phyloP scores from a whole-genome alignment of 345 rosid species.

The Conringia planisiliqua region DNA sequence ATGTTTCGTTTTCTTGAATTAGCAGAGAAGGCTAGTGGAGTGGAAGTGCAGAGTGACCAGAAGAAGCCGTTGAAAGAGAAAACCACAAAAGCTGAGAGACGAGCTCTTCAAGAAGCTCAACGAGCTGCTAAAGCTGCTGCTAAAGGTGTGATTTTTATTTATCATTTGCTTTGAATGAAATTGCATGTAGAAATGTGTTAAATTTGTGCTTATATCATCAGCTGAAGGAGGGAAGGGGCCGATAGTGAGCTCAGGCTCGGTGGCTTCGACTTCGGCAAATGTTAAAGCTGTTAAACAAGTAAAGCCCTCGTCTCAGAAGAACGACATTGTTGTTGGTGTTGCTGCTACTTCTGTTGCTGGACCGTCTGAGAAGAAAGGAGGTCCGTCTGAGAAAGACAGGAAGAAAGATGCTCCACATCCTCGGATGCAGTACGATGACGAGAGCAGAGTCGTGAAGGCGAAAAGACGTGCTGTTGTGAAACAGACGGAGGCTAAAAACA shows the following conservation, averaged over 20 bases:
- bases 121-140: constrained; percentile 89
- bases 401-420: constrained; percentile 96
- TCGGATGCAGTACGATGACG: constrained; percentile 91
- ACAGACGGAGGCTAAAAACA: constrained; percentile 81
- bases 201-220: not conserved
- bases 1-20: not conserved
- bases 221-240: constrained; percentile 57
- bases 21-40: constrained; percentile 56
- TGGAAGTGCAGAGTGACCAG: constrained; percentile 50
- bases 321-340: constrained; percentile 29
- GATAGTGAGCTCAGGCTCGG: constrained; percentile 34
- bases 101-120: constrained; percentile 92
- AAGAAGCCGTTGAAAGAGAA: constrained; percentile 70
- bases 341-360: constrained; percentile 42
- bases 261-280: constrained; percentile 33
- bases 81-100: constrained; percentile 86
- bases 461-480: constrained; percentile 86
- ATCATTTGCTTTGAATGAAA: not conserved
- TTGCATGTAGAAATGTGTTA: not conserved
- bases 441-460: constrained; percentile 85
- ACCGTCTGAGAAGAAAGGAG: constrained; percentile 71
- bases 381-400: constrained; percentile 72
- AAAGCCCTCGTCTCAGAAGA: constrained; percentile 60
- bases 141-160: constrained; percentile 50
- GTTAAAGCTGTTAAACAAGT: constrained; percentile 50